Conservation (phyloP, 169 alveolate genomes). For the Plasmodium cynomolgi region DNA sequence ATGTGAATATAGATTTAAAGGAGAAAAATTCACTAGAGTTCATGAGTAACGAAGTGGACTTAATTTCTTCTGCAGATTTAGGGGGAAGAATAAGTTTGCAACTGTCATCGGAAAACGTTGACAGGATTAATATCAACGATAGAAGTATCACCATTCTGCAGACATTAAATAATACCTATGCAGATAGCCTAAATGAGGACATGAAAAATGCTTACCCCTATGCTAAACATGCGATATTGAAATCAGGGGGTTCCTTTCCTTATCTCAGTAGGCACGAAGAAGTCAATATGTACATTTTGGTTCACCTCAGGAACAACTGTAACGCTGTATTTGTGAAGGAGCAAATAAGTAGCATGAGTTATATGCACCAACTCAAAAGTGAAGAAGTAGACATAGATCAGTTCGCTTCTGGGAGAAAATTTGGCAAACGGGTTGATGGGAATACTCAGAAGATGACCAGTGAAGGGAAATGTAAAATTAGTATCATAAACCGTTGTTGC, state of each 20-base stretch:
- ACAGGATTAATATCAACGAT: slow-evolving; percentile 28
- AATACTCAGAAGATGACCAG: background rate
- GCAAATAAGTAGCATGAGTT: slow-evolving; percentile 57
- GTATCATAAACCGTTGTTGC: background rate
- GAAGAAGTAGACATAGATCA: slow-evolving; percentile 18
- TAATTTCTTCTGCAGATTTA: slow-evolving; percentile 79
- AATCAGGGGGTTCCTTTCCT: slow-evolving; percentile 83
- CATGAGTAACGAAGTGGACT: slow-evolving; percentile 85
- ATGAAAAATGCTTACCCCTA: slow-evolving; percentile 76
- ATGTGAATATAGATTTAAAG: slow-evolving; percentile 61
- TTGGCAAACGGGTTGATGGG: background rate
- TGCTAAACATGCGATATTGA: slow-evolving; percentile 80
- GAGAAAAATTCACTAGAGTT: slow-evolving; percentile 84
- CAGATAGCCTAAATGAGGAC: slow-evolving; percentile 54
- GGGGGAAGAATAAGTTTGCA: slow-evolving; percentile 85
- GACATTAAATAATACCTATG: slow-evolving; percentile 78
- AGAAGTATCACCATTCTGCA: slow-evolving; percentile 76
- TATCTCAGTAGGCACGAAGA: slow-evolving; percentile 83
- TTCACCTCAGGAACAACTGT: slow-evolving; percentile 78
- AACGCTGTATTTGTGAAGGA: slow-evolving; percentile 37
- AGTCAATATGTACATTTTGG: slow-evolving; percentile 78
- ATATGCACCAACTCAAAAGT: slow-evolving; percentile 24
- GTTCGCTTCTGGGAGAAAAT: background rate
- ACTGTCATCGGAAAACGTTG: slow-evolving; percentile 77
- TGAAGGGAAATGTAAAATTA: slow-evolving; percentile 4